Evolutionary conservation across 1,284 basidiomycete species (phyloP).

Genomic region (Cystobasidium sp.): DNA sequence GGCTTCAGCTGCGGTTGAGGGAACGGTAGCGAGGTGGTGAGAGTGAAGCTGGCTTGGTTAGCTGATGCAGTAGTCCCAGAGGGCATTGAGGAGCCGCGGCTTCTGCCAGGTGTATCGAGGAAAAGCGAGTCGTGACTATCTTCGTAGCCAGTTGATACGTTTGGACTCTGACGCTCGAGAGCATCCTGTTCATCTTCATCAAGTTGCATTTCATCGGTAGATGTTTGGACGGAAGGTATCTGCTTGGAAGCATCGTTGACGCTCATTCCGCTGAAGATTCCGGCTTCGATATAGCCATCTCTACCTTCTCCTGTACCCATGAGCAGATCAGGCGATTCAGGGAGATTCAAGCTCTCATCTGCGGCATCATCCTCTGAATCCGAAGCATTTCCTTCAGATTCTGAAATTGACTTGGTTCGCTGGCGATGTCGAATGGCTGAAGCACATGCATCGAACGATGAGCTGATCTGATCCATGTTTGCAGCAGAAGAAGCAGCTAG

Average conservation of each 20-base stretch:
- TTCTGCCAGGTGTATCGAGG: slow-evolving; percentile 30
- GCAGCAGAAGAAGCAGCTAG: neutral
- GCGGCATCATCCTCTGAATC: slow-evolving; percentile 19
- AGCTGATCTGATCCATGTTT: neutral
- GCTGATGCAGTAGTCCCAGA: neutral
- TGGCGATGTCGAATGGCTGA: slow-evolving; percentile 32
- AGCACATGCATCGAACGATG: slow-evolving; percentile 29
- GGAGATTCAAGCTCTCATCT: slow-evolving; percentile 4
- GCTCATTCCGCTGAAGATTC: slow-evolving; percentile 16
- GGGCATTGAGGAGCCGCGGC: slow-evolving; percentile 34
- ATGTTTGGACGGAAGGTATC: neutral
- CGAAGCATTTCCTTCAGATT: slow-evolving; percentile 30
- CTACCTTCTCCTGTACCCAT: neutral
- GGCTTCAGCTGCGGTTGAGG: slow-evolving; percentile 32
- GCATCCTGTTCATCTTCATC: neutral
- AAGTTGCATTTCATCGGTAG: neutral
- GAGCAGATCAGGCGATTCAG: slow-evolving; percentile 33
- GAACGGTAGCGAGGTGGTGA: slow-evolving; percentile 15
- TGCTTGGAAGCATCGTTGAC: neutral
- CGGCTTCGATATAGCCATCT: slow-evolving; percentile 12
- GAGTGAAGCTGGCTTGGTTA: neutral
- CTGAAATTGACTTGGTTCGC: slow-evolving; percentile 38
- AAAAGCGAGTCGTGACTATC: slow-evolving; percentile 21
- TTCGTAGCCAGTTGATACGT: neutral
- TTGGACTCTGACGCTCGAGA: neutral